These are phyloP conservation scores for Ambrosia hybrid DNA, from an alignment of 140 eudicot genomes.

Conservation along the genomic window DNA sequence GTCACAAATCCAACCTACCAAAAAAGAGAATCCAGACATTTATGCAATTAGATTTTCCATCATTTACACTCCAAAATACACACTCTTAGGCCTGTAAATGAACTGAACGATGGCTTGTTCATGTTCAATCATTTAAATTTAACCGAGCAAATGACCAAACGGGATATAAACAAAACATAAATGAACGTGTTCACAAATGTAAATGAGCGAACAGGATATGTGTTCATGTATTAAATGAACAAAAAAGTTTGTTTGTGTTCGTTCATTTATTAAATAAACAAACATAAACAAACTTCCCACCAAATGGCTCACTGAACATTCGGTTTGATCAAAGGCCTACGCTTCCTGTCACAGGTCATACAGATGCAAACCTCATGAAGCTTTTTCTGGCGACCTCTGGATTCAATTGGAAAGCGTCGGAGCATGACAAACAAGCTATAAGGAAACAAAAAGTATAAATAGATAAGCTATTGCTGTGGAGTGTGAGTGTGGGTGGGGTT, in stretches of 20 bases:
- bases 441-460: constrained; percentile 10
- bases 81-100: too few species aligned
- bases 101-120: too few species aligned
- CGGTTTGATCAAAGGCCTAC: too few species aligned
- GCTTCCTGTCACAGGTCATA: neutral
- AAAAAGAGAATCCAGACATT: neutral
- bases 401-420: constrained; percentile 89
- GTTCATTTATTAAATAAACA: too few species aligned
- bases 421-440: constrained; percentile 80
- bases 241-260: too few species aligned
- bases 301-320: too few species aligned
- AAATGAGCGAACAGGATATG: too few species aligned
- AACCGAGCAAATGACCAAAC: too few species aligned
- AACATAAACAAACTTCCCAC: too few species aligned
- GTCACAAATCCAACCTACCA: constrained; percentile 87
- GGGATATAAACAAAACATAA: too few species aligned
- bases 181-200: too few species aligned
- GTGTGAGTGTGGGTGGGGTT: neutral
- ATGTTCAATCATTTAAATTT: neutral
- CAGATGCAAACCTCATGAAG: constrained; percentile 68
- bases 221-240: too few species aligned
- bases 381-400: constrained; percentile 84
- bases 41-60: constrained; percentile 1
- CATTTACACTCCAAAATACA: neutral
- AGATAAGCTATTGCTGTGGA: neutral